These are phyloP conservation scores for Cladosporium sp. DNA, from an alignment of 2,329 filamentous ascomycete genomes.

Conservation along the genomic window DNA sequence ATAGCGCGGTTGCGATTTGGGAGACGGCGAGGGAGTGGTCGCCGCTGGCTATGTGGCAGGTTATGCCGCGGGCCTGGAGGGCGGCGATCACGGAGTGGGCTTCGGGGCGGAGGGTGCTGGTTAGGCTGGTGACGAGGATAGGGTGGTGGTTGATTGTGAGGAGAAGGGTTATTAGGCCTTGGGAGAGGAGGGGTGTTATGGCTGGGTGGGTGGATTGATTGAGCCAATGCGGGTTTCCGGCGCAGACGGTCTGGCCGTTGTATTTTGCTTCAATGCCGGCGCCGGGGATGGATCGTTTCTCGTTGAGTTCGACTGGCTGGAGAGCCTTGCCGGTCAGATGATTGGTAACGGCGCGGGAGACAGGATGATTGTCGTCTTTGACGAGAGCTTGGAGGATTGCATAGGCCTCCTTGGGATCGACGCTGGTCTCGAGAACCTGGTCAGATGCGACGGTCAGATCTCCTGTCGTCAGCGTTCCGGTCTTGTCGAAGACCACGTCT, in stretches of 20 bases:
- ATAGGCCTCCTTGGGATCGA: slow-evolving; percentile 2
- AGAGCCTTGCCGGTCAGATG: slow-evolving; percentile 22
- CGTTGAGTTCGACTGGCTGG: slow-evolving; percentile 1
- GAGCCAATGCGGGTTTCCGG: slow-evolving; percentile 46
- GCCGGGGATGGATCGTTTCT: slow-evolving; percentile 37
- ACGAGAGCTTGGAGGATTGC: slow-evolving; percentile 13
- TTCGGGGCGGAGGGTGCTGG: slow-evolving; percentile 43
- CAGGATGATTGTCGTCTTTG: slow-evolving; percentile 22
- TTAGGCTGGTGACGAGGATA: slow-evolving; percentile 46
- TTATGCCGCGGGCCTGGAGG: slow-evolving; percentile 44
- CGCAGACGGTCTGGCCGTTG: slow-evolving; percentile 30
- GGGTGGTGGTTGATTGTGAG: slow-evolving; percentile 44
- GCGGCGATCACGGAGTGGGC: slow-evolving; percentile 47
- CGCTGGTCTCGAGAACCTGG: slow-evolving; percentile 17
- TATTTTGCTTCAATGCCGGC: slow-evolving; percentile 38
- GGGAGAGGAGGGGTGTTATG: slow-evolving; percentile 31
- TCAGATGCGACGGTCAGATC: slow-evolving; percentile 37
- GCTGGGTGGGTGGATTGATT: slow-evolving; percentile 26
- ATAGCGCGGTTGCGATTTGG: slow-evolving; percentile 39
- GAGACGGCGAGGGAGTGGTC: slow-evolving; percentile 48
- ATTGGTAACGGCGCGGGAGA: slow-evolving; percentile 19
- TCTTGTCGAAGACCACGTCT: slow-evolving; percentile 75
- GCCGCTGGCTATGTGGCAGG: slow-evolving; percentile 51
- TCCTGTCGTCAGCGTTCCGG: slow-evolving; percentile 64
- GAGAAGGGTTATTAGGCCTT: slow-evolving; percentile 50